A percentile compares a stretch with the other conserved stretches of the same genome.
Evolutionary conservation across 2,329 filamentous ascomycete genomes (phyloP).

Genomic region (Colletotrichum lini): DNA sequence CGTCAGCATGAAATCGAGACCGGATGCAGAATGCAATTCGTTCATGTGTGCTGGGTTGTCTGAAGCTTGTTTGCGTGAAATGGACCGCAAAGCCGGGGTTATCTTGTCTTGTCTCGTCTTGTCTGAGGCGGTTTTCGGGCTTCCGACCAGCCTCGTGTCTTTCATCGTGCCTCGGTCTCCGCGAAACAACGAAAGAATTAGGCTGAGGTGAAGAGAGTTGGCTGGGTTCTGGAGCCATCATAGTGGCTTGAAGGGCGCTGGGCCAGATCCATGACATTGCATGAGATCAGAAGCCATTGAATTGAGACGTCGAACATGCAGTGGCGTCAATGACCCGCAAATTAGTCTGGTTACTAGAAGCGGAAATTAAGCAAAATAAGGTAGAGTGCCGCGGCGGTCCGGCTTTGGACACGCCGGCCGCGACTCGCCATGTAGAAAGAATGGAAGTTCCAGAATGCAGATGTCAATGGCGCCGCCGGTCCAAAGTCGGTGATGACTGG

Average conservation of each 20-base stretch:
- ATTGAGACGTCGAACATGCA: background rate
- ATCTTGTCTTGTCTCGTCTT: constrained; percentile 1
- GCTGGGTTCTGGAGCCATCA: background rate
- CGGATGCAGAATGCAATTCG: constrained; percentile 31
- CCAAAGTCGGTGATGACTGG: background rate
- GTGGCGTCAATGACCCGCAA: background rate
- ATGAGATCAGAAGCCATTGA: background rate
- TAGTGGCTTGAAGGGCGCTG: constrained; percentile 16
- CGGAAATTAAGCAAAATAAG: background rate
- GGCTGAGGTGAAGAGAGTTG: background rate
- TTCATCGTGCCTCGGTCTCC: constrained; percentile 27
- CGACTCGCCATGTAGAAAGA: background rate
- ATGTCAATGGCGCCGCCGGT: background rate
- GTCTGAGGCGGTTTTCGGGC: constrained; percentile 1
- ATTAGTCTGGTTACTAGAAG: background rate
- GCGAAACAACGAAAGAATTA: constrained; percentile 19
- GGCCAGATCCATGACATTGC: background rate
- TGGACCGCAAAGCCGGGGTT: constrained; percentile 2
- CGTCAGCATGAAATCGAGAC: constrained; percentile 9
- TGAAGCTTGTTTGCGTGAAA: constrained; percentile 37
- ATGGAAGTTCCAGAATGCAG: constrained; percentile 5
- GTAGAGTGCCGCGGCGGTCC: background rate
- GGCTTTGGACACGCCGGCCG: background rate
- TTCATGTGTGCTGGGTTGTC: constrained; percentile 2
- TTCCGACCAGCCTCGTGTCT: constrained; percentile 16